Conservation (phyloP, 257 asterid species). For the Plantago elongata region DNA sequence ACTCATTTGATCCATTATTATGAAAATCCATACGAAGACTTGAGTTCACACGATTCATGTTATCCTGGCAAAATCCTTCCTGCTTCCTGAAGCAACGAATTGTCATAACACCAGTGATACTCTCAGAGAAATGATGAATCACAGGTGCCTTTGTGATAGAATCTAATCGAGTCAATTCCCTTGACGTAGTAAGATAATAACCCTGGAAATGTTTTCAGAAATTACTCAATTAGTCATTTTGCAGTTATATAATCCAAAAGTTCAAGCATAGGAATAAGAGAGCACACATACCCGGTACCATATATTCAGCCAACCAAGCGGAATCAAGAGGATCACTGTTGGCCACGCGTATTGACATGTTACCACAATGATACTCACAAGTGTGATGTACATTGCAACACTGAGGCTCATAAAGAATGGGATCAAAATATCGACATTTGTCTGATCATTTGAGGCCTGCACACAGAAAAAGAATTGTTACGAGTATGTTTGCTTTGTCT, state of each 20-base stretch:
- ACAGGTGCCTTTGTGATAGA: slow-evolving; percentile 96
- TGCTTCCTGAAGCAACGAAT: slow-evolving; percentile 85
- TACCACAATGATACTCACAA: slow-evolving; percentile 65
- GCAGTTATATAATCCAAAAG: not conserved
- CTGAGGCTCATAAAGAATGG: slow-evolving; percentile 61
- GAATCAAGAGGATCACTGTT: slow-evolving; percentile 61
- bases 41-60: slow-evolving; percentile 63
- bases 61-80: slow-evolving; percentile 60
- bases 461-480: slow-evolving; percentile 13
- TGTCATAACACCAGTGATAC: slow-evolving; percentile 89
- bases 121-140: slow-evolving; percentile 93
- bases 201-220: slow-evolving; percentile 44
- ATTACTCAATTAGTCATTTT: not conserved
- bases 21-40: slow-evolving; percentile 92
- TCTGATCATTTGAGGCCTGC: slow-evolving; percentile 93
- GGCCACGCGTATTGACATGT: slow-evolving; percentile 99
- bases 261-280: slow-evolving; percentile 3
- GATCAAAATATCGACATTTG: slow-evolving; percentile 70
- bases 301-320: slow-evolving; percentile 83
- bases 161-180: slow-evolving; percentile 88
- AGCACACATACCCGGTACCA: slow-evolving; percentile 73
- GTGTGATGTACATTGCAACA: slow-evolving; percentile 45
- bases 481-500: not conserved
- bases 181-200: slow-evolving; percentile 78
- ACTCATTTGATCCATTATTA: slow-evolving; percentile 86